Percentiles rank a stretch among this genome's conserved stretches.
Evolutionary conservation across 257 asterid genomes (phyloP).

Genomic region (Capsicum baccatum): DNA sequence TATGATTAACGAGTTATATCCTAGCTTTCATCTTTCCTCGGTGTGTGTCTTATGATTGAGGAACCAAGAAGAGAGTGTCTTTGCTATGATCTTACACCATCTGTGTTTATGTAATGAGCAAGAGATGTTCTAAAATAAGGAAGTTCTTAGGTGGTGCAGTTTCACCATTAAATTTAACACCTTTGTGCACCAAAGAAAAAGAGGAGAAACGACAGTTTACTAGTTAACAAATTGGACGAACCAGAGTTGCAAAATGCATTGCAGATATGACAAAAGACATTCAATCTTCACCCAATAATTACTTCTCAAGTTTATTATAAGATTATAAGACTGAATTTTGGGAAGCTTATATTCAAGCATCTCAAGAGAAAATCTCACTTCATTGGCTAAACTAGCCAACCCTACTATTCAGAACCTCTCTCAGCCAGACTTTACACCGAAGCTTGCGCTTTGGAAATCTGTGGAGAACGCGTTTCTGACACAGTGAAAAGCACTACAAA

Average conservation of each 20-base stretch:
- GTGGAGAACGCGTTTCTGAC: constrained; percentile 41
- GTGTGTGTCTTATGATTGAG: neutral
- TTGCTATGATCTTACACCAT: neutral
- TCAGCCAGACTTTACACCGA: constrained; percentile 54
- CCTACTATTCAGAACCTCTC: constrained; percentile 12
- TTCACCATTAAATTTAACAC: neutral
- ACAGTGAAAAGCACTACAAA: constrained; percentile 39
- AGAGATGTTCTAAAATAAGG: neutral
- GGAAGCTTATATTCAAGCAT: constrained; percentile 18
- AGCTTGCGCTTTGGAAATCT: constrained; percentile 73
- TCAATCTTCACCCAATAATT: neutral
- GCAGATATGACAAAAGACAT: neutral
- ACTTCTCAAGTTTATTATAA: neutral
- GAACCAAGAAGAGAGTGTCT: neutral
- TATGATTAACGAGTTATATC: neutral
- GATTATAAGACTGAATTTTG: neutral
- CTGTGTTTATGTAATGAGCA: neutral
- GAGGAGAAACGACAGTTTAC: neutral
- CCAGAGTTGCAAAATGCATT: neutral
- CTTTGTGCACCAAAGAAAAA: neutral
- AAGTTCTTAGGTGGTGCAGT: neutral
- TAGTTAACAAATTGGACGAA: neutral
- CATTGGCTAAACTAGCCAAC: constrained; percentile 25
- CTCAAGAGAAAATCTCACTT: constrained; percentile 20
- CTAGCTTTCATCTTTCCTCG: neutral